Conservation (phyloP, 768 basidiomycete species). For the Trichaptum fuscoviolaceum region DNA sequence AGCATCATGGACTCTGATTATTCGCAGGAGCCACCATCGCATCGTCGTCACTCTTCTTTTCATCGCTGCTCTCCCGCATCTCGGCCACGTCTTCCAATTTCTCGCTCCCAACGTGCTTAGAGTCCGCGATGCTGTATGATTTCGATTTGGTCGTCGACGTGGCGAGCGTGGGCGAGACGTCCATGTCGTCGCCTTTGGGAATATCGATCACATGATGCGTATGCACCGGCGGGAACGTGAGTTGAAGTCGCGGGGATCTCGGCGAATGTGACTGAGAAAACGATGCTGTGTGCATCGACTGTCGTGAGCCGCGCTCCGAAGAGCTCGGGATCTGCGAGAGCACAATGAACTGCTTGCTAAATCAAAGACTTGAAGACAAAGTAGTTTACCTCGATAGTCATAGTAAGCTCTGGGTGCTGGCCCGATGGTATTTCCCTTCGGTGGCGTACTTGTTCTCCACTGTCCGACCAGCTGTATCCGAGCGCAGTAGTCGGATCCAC, state of each 20-base stretch:
- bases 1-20: no score
- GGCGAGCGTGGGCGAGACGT: not conserved
- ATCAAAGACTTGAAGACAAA: not conserved
- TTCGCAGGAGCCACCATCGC: no score
- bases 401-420: not conserved
- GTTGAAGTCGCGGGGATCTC: not conserved
- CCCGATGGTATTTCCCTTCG: not conserved
- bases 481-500: not conserved
- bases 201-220: not conserved
- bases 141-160: not conserved
- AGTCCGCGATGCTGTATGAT: not conserved
- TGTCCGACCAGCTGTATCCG: not conserved
- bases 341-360: not conserved
- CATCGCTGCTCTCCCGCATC: not conserved
- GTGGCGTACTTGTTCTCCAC: not conserved
- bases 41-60: not conserved
- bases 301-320: not conserved
- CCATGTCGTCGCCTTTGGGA: not conserved
- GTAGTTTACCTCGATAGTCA: not conserved
- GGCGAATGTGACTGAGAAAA: not conserved
- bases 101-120: not conserved
- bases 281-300: not conserved
- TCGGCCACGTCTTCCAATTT: not conserved
- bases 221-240: not conserved
- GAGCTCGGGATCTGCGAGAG: not conserved